Evolutionary conservation across 306 rosid genomes (phyloP).

Genomic region (Prunus salicina): DNA sequence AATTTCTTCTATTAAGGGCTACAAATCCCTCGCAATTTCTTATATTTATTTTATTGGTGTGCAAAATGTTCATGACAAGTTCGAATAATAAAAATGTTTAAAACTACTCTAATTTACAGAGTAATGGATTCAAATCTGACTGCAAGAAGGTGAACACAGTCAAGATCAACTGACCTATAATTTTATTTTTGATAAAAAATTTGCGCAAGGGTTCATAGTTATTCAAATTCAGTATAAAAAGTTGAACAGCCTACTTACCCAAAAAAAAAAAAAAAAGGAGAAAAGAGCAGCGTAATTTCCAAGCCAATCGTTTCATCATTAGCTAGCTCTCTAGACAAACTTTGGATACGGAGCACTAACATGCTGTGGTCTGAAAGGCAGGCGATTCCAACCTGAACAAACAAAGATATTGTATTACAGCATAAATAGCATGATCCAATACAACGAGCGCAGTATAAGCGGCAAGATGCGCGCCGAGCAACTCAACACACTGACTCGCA

Average conservation of each 20-base stretch:
- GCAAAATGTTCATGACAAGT: not conserved
- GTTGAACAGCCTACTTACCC: not conserved
- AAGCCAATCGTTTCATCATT: not conserved
- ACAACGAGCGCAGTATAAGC: constrained; percentile 33
- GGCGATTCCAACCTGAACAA: not conserved
- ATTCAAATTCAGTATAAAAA: not conserved
- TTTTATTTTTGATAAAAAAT: no score
- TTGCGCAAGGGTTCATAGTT: not conserved
- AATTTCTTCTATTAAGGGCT: not conserved
- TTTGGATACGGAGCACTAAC: not conserved
- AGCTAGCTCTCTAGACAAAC: not conserved
- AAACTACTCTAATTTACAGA: no score
- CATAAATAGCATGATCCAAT: constrained; percentile 26
- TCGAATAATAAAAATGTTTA: no score
- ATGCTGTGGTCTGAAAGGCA: not conserved
- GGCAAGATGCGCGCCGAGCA: constrained; percentile 35
- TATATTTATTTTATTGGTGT: not conserved
- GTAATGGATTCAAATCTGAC: no score
- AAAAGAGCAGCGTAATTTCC: not conserved
- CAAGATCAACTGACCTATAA: no score
- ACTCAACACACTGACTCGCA: not conserved
- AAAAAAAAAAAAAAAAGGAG: not conserved
- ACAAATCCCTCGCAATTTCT: no score
- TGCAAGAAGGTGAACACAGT: no score
- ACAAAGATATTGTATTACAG: not conserved